phyloP scores from a whole-genome alignment of 345 rosid genomes.

The Syzygium grande region DNA sequence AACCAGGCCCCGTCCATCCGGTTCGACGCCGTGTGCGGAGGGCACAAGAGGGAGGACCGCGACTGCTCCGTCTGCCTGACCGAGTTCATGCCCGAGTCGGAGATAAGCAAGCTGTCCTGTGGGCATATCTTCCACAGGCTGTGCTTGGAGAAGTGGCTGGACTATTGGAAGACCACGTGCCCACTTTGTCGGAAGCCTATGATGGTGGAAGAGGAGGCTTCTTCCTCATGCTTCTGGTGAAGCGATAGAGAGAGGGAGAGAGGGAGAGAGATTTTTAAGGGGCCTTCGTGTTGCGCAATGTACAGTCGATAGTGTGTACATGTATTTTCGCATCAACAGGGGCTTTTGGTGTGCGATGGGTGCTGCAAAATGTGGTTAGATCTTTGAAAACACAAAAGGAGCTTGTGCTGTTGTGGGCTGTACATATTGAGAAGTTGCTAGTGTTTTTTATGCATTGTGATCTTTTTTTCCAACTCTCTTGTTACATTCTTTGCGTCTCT shows the following conservation, averaged over 20 bases:
- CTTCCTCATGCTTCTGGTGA: constrained; percentile 6
- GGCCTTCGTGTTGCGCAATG: neutral
- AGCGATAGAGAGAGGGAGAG: neutral
- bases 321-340: neutral
- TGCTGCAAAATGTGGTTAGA: neutral
- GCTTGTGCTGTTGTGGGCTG: neutral
- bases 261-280: neutral
- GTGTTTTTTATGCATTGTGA: neutral
- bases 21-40: constrained; percentile 32
- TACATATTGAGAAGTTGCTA: neutral
- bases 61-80: constrained; percentile 16
- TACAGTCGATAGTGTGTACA: neutral
- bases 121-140: constrained; percentile 11
- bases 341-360: neutral
- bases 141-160: constrained; percentile 17
- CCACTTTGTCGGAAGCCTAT: constrained; percentile 12
- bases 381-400: neutral
- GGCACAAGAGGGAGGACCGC: neutral
- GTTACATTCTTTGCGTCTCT: neutral
- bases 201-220: constrained; percentile 10
- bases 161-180: constrained; percentile 16
- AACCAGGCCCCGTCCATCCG: constrained; percentile 42
- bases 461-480: neutral
- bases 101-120: constrained; percentile 8
- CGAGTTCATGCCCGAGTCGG: constrained; percentile 8